Percentiles rank a stretch among this genome's conserved stretches.
These are phyloP conservation scores for Boletellus ananiceps DNA, from an alignment of 768 basidiomycete genomes.

Conservation along the genomic window DNA sequence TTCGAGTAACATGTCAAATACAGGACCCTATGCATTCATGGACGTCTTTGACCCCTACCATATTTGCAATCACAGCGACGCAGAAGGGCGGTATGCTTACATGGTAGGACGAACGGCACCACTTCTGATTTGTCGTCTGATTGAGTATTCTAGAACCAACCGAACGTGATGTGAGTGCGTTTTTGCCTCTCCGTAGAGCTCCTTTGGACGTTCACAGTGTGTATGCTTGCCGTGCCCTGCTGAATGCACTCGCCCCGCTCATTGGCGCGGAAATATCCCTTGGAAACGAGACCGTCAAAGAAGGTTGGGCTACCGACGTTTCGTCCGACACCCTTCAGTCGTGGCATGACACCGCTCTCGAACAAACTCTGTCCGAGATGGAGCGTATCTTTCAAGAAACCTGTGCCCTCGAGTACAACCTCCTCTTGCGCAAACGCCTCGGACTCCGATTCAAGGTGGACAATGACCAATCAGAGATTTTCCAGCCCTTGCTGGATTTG, in stretches of 20 bases:
- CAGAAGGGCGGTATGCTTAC: slow-evolving; percentile 74
- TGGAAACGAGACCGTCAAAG: slow-evolving; percentile 41
- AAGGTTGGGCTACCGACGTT: slow-evolving; percentile 61
- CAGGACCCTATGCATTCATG: slow-evolving; percentile 93
- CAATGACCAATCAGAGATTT: slow-evolving; percentile 56
- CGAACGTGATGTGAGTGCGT: slow-evolving; percentile 66
- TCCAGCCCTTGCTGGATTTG: slow-evolving; percentile 67
- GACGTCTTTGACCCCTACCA: slow-evolving; percentile 82
- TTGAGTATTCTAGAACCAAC: slow-evolving; percentile 50
- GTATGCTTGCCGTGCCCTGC: slow-evolving; percentile 74
- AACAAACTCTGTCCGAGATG: slow-evolving; percentile 53
- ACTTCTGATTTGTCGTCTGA: slow-evolving; percentile 1
- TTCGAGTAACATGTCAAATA: slow-evolving; percentile 1
- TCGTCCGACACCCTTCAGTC: slow-evolving; percentile 50
- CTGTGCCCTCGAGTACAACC: slow-evolving; percentile 60
- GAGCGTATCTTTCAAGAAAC: slow-evolving; percentile 55
- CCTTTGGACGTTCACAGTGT: slow-evolving; percentile 39
- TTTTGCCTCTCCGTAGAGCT: not conserved
- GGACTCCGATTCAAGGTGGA: slow-evolving; percentile 56
- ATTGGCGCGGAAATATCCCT: slow-evolving; percentile 75
- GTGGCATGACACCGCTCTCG: slow-evolving; percentile 58
- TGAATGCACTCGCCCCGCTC: slow-evolving; percentile 76
- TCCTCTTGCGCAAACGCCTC: slow-evolving; percentile 76
- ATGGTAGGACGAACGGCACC: slow-evolving; percentile 29
- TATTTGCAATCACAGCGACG: slow-evolving; percentile 89